Evolutionary conservation across 768 basidiomycete genomes (phyloP), one percentile per base, ranked within the genome.

Genomic region (Hygrophorus russula): DNA sequence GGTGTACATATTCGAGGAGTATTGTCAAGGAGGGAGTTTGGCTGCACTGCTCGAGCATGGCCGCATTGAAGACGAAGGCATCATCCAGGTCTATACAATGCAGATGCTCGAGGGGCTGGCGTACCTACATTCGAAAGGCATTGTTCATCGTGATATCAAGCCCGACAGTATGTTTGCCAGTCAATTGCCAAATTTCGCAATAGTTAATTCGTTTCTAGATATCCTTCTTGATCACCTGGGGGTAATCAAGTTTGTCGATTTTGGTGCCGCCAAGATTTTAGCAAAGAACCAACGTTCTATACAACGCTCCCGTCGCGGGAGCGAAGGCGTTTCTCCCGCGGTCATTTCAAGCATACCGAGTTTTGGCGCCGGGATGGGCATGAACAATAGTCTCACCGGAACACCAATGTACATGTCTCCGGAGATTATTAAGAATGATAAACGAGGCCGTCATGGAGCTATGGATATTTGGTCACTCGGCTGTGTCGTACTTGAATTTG

Each of bases 321-420:
- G 71, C 2, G 77, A 74, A 44, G 55, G 62, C n/a, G 53, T 55
- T 15, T 44, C 49, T 39, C 50, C 55, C n/a, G 44, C 51, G 52
- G 49, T n/a, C 33, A 57, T 1, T 46, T 61, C 56, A 37, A 54
- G 57, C 8, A 52, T 60, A 7, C 24, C 24, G 34, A 52, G 59
- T 20, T 57, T 64, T 49, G 47, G 63, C 49, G 72, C 57, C 53
- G 67, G 67, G 4, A 58, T 71, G 18, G 76, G 71, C 4, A 68
- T 82, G 63, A 80, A 81, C 57, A 92, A 91, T 62, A 87, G 86
- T 52, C 65, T 99, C 28, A 96, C 93, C 1, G 94, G 92, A 13
- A 99, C 96, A 10, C 96, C 96, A 0, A 98, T 98, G 94, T 98
- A 99, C 62, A 97, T 99, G 90, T 96, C 93, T 4, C 96, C 96